A percentile compares a stretch with the other conserved stretches of the same genome.
These are phyloP conservation scores for Salvia miltiorrhiza DNA, from an alignment of 257 asterid genomes.

Conservation along the genomic window DNA sequence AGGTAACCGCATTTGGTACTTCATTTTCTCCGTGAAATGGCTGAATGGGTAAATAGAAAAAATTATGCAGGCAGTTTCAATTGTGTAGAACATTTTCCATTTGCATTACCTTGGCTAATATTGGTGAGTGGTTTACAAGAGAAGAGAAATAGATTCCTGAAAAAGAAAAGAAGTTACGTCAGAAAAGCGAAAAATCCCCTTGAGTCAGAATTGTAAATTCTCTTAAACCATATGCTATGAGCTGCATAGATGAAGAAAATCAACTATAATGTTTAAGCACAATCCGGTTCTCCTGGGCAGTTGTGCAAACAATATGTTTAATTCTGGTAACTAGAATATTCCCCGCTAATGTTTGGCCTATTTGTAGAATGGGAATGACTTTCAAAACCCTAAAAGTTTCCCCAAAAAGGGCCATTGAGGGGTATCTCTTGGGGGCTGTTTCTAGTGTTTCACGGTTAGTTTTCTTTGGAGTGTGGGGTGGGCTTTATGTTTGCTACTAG, in stretches of 20 bases:
- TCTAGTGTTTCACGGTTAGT: too few species aligned
- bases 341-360: neutral
- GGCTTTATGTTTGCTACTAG: too few species aligned
- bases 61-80: neutral
- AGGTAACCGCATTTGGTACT: conserved; percentile 42
- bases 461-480: too few species aligned
- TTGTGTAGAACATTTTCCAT: neutral
- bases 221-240: too few species aligned
- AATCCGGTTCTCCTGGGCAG: neutral
- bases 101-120: conserved; percentile 10
- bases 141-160: neutral
- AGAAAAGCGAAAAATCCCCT: neutral
- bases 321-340: too few species aligned
- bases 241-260: neutral
- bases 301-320: too few species aligned
- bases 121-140: neutral
- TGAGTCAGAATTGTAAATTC: neutral
- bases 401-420: too few species aligned
- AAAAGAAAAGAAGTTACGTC: neutral
- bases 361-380: neutral
- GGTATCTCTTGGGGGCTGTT: too few species aligned
- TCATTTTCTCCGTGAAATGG: conserved; percentile 14
- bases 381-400: too few species aligned
- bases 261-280: neutral
- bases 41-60: conserved; percentile 18